Conservation (phyloP, 768 basidiomycete genomes). For the Gymnopilus dilepis region DNA sequence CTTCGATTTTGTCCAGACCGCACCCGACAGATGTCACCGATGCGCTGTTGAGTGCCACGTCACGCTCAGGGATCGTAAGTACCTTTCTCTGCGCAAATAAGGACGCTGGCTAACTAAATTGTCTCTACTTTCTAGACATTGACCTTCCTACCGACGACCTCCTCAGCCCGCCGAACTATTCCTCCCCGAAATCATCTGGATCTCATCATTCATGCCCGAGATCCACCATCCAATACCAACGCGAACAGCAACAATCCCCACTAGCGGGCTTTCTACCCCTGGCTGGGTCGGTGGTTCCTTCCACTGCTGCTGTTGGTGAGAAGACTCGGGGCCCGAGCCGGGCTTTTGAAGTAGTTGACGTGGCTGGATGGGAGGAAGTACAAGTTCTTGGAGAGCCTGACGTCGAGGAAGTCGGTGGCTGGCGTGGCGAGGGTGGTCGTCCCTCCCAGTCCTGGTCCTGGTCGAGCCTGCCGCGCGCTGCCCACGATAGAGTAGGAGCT, state of each 20-base stretch:
- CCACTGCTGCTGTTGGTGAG: neutral
- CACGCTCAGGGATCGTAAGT: slow-evolving; percentile 76
- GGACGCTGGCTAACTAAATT: neutral
- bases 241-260: neutral
- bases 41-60: slow-evolving; percentile 72
- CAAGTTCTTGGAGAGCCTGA: slow-evolving; percentile 11
- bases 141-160: slow-evolving; percentile 83
- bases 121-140: slow-evolving; percentile 57
- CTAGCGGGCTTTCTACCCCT: slow-evolving; percentile 29
- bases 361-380: neutral
- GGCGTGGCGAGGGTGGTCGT: neutral
- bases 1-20: slow-evolving; percentile 70
- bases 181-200: slow-evolving; percentile 17
- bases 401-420: slow-evolving; percentile 10
- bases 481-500: too few relatives aligned
- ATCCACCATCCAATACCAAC: slow-evolving; percentile 5
- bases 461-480: slow-evolving; percentile 2
- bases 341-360: slow-evolving; percentile 22
- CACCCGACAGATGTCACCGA: slow-evolving; percentile 61
- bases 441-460: neutral
- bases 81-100: slow-evolving; percentile 1
- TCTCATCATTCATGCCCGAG: slow-evolving; percentile 10
- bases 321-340: too few relatives aligned
- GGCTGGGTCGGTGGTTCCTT: neutral
- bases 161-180: slow-evolving; percentile 38